Conservation (phyloP, 139 green algal species). For the Chlamydomonas sp. region DNA sequence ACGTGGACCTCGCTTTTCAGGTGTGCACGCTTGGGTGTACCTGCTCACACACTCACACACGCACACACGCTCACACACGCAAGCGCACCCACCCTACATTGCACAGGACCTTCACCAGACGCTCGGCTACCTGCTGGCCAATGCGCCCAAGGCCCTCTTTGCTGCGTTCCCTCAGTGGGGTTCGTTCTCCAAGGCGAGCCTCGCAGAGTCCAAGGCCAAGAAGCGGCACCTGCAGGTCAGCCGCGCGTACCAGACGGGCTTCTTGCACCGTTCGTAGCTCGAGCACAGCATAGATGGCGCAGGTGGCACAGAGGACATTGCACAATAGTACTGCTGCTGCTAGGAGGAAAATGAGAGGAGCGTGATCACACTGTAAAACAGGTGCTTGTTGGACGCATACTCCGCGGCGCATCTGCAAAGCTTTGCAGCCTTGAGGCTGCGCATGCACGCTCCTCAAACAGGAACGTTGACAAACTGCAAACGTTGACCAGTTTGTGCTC, state of each 20-base stretch:
- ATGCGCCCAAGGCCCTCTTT: not conserved
- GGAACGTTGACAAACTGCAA: too few species aligned
- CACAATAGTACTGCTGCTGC: too few species aligned
- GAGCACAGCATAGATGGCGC: too few species aligned
- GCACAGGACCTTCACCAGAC: not conserved
- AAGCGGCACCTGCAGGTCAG: not conserved
- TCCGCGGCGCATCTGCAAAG: too few species aligned
- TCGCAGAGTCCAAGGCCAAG: not conserved
- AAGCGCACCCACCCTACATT: not conserved
- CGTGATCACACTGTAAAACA: too few species aligned
- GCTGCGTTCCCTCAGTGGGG: not conserved
- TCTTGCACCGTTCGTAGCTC: too few species aligned
- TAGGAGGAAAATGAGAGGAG: too few species aligned
- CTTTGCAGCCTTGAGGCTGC: too few species aligned
- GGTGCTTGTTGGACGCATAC: too few species aligned
- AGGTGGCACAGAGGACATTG: too few species aligned
- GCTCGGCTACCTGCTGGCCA: not conserved
- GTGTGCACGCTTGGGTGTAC: not conserved
- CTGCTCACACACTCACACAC: not conserved
- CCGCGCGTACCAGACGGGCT: not conserved
- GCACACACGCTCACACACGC: not conserved
- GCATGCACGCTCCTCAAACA: too few species aligned
- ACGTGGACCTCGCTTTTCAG: conserved; percentile 2
- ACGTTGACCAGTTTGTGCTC: too few species aligned
- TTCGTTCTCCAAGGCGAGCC: conserved; percentile 4